Base-by-base conservation (phyloP, 345 rosid genomes). In the Eutrema japonicum region DNA sequence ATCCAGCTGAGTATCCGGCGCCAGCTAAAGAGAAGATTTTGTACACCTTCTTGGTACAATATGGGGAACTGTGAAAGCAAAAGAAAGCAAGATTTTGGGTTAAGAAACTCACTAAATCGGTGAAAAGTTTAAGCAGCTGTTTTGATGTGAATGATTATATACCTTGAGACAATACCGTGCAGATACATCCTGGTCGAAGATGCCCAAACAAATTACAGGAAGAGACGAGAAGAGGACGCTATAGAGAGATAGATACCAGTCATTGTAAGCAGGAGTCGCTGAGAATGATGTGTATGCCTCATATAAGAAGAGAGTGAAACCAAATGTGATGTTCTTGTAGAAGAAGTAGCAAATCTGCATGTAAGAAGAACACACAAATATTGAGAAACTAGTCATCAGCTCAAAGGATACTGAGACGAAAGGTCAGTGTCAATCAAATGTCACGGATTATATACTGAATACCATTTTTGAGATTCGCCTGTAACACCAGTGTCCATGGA, bases 401-500 rank as follows among this genome's bases (percentile, higher is more conserved):
- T 26, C 30, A 45, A 16, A 53, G 62, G 16, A 36, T 56, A 49
- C 4, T 48, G 54, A 57, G 48, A 57, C 47, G 3, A 8, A 49
- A 33, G 22, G 57, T 45, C 45, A 66, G 51, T 4, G 55, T 37
- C 32, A 61, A 48, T 33, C 12, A 35, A 37, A 58, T 36, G 11
- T 53, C 18, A 58, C 12, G 10, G 45, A 43, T 66, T 51, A 11
- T 10, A 66, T 26, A 22, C 26, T 22, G 26, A 22, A 22, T 77
- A 95, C 99, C 97, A 95, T 92, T 50, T 92, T 68, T 48, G 99
- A 84, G 74, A 95, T 85, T 68, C 97, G 87, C 59, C 96, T 80
- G 71, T 95, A 95, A 78, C 97, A 95, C 99, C 99, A 95, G 72
- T 95, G 99, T 72, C 97, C 99, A 73, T 95, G 99, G 75, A 95